A percentile compares a stretch with the other conserved stretches of the same genome.
Conservation (phyloP, 1,284 basidiomycete genomes). For the Puccinia triticina region DNA sequence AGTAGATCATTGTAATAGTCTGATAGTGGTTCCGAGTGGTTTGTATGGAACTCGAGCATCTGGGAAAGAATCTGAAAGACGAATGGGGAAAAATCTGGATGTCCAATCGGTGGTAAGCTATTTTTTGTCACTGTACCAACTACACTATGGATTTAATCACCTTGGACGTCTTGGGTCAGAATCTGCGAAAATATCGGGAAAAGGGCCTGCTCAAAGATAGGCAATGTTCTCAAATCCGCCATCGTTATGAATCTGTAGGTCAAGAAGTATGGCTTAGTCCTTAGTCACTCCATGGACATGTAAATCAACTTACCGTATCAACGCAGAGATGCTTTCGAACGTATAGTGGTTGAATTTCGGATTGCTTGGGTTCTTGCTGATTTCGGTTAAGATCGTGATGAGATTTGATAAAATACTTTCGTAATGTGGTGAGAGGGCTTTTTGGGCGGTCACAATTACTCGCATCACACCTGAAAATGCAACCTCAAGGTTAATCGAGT, state of each 20-base stretch:
- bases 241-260: constrained; percentile 73
- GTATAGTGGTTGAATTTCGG: constrained; percentile 96
- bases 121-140: neutral
- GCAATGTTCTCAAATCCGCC: constrained; percentile 69
- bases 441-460: constrained; percentile 83
- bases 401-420: constrained; percentile 74
- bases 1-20: constrained; percentile 77
- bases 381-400: constrained; percentile 78
- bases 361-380: constrained; percentile 94
- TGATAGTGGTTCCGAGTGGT: constrained; percentile 66
- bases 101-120: neutral
- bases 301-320: constrained; percentile 70
- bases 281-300: neutral
- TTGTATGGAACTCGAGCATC: constrained; percentile 80
- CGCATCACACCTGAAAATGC: constrained; percentile 69
- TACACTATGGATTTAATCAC: constrained; percentile 64
- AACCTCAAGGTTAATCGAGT: neutral
- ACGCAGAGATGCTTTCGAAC: constrained; percentile 89
- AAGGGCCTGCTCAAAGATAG: constrained; percentile 77
- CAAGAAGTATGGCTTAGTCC: neutral
- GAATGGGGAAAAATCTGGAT: constrained; percentile 89
- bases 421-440: constrained; percentile 72
- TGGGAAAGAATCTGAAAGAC: constrained; percentile 96
- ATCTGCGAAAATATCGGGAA: constrained; percentile 81
- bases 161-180: constrained; percentile 86